Conservation (phyloP, 106 monocot species). For the Phalaenopsis equestris region DNA sequence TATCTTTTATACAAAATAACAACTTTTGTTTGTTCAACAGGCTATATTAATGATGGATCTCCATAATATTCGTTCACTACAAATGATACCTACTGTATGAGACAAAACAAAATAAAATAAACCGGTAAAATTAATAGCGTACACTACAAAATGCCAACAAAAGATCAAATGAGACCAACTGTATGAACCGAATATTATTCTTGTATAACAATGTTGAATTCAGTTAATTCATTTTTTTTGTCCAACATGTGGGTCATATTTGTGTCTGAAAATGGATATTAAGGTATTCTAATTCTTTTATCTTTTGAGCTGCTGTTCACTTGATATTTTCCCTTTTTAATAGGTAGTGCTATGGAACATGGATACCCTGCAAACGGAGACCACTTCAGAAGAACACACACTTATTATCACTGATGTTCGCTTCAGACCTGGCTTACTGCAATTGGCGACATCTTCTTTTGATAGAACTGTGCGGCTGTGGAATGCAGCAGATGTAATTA, state of each 20-base stretch:
- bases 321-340: not conserved
- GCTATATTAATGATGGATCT: too few relatives aligned
- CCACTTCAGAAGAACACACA: constrained; percentile 48
- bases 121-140: too few relatives aligned
- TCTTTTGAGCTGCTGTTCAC: not conserved
- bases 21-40: too few relatives aligned
- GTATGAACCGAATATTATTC: not conserved
- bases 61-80: too few relatives aligned
- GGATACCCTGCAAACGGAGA: constrained; percentile 62
- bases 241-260: not conserved
- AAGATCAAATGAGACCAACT: not conserved
- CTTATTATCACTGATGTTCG: constrained; percentile 81
- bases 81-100: too few relatives aligned
- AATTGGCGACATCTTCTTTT: constrained; percentile 81
- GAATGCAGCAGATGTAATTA: constrained; percentile 68
- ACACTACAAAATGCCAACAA: not conserved
- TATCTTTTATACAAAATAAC: too few relatives aligned
- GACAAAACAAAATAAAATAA: too few relatives aligned
- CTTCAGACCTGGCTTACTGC: constrained; percentile 61
- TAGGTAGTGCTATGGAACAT: constrained; percentile 82
- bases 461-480: constrained; percentile 82
- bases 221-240: not conserved
- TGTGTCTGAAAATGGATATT: not conserved
- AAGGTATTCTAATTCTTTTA: not conserved
- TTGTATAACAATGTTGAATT: not conserved